These are phyloP conservation scores for Casaregolazyma lundiana DNA, from an alignment of 1,139 yeast genomes.

Conservation along the genomic window DNA sequence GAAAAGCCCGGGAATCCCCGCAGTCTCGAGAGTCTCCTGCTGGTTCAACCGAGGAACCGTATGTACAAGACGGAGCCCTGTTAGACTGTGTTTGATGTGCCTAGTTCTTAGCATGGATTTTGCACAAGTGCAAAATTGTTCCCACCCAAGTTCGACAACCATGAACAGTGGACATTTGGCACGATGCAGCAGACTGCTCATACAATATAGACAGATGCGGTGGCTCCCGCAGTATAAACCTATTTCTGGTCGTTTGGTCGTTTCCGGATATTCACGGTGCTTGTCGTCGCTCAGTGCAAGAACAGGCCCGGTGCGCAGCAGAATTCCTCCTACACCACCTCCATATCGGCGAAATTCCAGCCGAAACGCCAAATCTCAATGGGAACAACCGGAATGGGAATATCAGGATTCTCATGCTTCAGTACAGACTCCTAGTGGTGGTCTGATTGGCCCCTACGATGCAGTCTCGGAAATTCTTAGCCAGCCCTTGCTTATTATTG, in stretches of 20 bases:
- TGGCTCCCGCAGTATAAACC: background rate
- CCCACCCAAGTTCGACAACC: no score
- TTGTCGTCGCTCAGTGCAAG: background rate
- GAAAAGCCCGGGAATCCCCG: slow-evolving; percentile 71
- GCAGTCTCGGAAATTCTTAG: slow-evolving; percentile 53
- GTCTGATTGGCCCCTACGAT: slow-evolving; percentile 45
- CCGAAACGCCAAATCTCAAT: background rate
- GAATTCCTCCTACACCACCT: slow-evolving; percentile 11
- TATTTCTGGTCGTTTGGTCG: background rate
- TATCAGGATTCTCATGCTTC: background rate
- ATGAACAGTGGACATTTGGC: background rate
- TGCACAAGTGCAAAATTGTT: slow-evolving; percentile 2
- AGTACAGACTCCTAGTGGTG: slow-evolving; percentile 18
- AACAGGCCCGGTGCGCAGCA: slow-evolving; percentile 8
- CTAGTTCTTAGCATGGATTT: background rate
- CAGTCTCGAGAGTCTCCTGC: slow-evolving; percentile 36
- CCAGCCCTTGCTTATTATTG: slow-evolving; percentile 82
- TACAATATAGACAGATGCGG: background rate
- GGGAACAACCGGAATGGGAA: slow-evolving; percentile 3
- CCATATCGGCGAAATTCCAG: slow-evolving; percentile 2
- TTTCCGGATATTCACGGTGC: background rate
- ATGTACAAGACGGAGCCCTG: slow-evolving; percentile 47
- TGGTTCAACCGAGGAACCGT: slow-evolving; percentile 57
- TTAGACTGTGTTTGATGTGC: no score
- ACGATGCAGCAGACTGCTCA: background rate